Conservation (phyloP, 1,284 basidiomycete genomes). For the Trametes polyzona region DNA sequence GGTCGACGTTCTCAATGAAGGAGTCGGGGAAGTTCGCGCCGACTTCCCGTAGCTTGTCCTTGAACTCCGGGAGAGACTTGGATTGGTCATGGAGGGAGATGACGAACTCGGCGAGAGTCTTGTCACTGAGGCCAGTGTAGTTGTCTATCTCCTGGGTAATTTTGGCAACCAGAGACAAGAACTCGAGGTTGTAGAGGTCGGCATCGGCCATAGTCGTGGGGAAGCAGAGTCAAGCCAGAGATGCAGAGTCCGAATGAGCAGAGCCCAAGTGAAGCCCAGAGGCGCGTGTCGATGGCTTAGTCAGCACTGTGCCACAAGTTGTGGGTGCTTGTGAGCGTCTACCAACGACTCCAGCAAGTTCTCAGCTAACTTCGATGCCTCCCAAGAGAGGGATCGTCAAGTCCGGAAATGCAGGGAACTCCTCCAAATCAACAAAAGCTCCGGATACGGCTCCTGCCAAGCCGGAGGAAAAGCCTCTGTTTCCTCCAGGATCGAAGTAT, state of each 20-base stretch:
- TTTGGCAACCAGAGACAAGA: slow-evolving; percentile 86
- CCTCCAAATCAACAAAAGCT: slow-evolving; percentile 57
- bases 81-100: slow-evolving; percentile 90
- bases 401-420: slow-evolving; percentile 86
- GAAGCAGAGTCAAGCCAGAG: slow-evolving; percentile 9
- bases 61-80: slow-evolving; percentile 80
- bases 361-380: slow-evolving; percentile 54
- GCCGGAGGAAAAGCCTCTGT: slow-evolving; percentile 58
- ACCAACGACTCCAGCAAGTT: not conserved
- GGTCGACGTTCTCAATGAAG: slow-evolving; percentile 91
- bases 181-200: slow-evolving; percentile 89
- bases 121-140: slow-evolving; percentile 84
- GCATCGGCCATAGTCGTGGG: slow-evolving; percentile 59
- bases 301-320: slow-evolving; percentile 3
- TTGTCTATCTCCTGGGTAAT: slow-evolving; percentile 93
- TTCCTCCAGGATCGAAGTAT: slow-evolving; percentile 82
- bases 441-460: slow-evolving; percentile 24
- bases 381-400: slow-evolving; percentile 80
- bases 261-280: too few species aligned
- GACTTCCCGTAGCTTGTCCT: slow-evolving; percentile 77
- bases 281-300: too few species aligned
- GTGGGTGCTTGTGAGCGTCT: slow-evolving; percentile 12
- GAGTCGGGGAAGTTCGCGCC: slow-evolving; percentile 90
- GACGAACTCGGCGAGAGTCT: slow-evolving; percentile 93
- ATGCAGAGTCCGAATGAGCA: not conserved